Percentiles rank a stretch among this genome's conserved stretches.
Evolutionary conservation across 1,139 yeast genomes (phyloP).

Genomic region (Wickerhamomyces sp.): DNA sequence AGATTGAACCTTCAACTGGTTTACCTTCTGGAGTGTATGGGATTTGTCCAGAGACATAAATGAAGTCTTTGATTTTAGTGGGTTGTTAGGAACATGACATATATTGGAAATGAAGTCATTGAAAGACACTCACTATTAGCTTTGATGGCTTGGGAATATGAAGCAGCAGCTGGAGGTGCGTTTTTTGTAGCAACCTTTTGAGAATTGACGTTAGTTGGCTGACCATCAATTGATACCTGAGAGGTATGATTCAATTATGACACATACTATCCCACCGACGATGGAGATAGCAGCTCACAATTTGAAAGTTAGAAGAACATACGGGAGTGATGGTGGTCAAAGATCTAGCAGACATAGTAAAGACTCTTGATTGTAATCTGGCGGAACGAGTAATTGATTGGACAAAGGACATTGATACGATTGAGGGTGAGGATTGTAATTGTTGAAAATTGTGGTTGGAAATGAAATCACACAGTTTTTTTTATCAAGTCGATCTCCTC

Average conservation of each 20-base stretch:
- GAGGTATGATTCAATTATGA: too few species aligned
- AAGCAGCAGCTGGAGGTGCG: slow-evolving; percentile 96
- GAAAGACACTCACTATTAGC: slow-evolving; percentile 53
- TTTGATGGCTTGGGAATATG: slow-evolving; percentile 91
- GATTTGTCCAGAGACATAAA: slow-evolving; percentile 93
- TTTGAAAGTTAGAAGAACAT: slow-evolving; percentile 21
- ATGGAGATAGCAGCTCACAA: too few species aligned
- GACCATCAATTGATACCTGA: too few species aligned
- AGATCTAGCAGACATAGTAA: slow-evolving; percentile 31
- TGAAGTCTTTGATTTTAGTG: slow-evolving; percentile 42
- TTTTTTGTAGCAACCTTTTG: slow-evolving; percentile 54
- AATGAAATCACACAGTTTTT: neutral
- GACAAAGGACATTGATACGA: slow-evolving; percentile 17
- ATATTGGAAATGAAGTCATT: neutral
- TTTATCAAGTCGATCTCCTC: neutral
- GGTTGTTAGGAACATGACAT: neutral
- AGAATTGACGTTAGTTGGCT: neutral
- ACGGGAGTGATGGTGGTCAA: slow-evolving; percentile 43
- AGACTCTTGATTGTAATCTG: slow-evolving; percentile 17
- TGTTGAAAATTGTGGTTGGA: too few species aligned
- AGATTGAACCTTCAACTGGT: slow-evolving; percentile 70
- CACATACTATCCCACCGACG: too few species aligned
- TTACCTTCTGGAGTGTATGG: slow-evolving; percentile 84
- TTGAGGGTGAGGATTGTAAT: too few species aligned
- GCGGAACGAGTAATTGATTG: slow-evolving; percentile 20